A percentile compares a stretch with the other conserved stretches of the same genome.
Conservation (phyloP, 192 early-diverging fungal genomes). For the Coemansia asiatica region DNA sequence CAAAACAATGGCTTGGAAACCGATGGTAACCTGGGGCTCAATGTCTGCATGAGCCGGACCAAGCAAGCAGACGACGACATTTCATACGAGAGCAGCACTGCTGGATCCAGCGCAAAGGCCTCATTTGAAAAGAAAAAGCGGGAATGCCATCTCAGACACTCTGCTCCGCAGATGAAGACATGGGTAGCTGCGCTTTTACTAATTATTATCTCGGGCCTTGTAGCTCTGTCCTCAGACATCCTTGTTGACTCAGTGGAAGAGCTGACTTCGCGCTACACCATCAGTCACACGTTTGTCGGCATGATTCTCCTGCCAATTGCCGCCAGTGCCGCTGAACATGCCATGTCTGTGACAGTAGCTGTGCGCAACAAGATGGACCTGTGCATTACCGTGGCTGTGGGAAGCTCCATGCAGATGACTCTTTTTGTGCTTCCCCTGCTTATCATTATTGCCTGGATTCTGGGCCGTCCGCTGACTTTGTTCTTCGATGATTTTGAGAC, state of each 20-base stretch:
- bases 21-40: not conserved
- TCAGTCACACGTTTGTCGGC: slow-evolving; percentile 86
- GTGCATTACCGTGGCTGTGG: slow-evolving; percentile 72
- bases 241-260: slow-evolving; percentile 67
- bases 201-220: slow-evolving; percentile 61
- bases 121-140: slow-evolving; percentile 1
- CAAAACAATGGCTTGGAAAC: not conserved
- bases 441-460: slow-evolving; percentile 81
- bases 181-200: slow-evolving; percentile 63
- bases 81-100: not conserved
- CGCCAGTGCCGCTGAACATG: slow-evolving; percentile 84
- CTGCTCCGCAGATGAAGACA: slow-evolving; percentile 58
- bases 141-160: slow-evolving; percentile 19
- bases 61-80: not conserved
- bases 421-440: slow-evolving; percentile 71
- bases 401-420: slow-evolving; percentile 85
- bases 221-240: slow-evolving; percentile 77
- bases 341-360: slow-evolving; percentile 80
- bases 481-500: slow-evolving; percentile 86
- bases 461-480: slow-evolving; percentile 70
- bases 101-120: not conserved
- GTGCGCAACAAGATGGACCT: slow-evolving; percentile 89
- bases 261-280: slow-evolving; percentile 60
- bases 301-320: slow-evolving; percentile 90
- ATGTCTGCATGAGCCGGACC: not conserved